Evolutionary conservation across 2,329 filamentous ascomycete genomes (phyloP), one percentile per base, ranked within the genome.

Genomic region (Fusarium dlaminii): DNA sequence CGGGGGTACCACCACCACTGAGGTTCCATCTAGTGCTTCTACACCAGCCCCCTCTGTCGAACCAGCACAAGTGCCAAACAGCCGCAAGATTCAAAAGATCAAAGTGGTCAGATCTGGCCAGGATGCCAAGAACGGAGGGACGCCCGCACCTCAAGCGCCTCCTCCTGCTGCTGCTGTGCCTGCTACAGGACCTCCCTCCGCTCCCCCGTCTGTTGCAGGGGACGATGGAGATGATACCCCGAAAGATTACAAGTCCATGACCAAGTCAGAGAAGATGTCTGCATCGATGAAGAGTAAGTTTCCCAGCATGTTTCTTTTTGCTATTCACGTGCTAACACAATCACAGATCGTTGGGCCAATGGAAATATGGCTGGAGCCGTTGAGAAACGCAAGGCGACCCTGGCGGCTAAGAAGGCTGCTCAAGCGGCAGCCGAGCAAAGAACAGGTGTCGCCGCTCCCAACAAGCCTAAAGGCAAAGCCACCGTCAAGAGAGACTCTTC

Each of bases 221-320:
- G 82, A 80, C 8, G 82, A 82, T 17, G 80, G 77, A 20, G 84
- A 86, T 32, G 84, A 87, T 66, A 76, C 79, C 24, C 78, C 74
- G 52, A 90, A 90, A 81, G 87, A 90, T 59, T 90, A 90, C 75
- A 86, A 87, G 40, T 84, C 86, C 48, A 90, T 90, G 88, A 90
- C 88, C 54, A 91, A 91, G 82, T 90, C 88, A 36, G 89, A 91
- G 81, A 91, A 91, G 84, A 90, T 91, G 89, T 89, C 87, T n/a
- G 86, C 86, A 24, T 90, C 88, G 6, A 91, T 91, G 89, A 90
- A 90, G 83, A 88, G 89, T 90, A 83, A 82, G 86, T 80, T 45
- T 52, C 17, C 54, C 7, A 9, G 1, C 27, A 14, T 4, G 8
- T 9, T 54, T 20, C 29, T 27, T 11, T 51, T 18, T 18, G 45